Base-by-base conservation (phyloP, 805 yeast genomes). In the Candida sithepensis region DNA sequence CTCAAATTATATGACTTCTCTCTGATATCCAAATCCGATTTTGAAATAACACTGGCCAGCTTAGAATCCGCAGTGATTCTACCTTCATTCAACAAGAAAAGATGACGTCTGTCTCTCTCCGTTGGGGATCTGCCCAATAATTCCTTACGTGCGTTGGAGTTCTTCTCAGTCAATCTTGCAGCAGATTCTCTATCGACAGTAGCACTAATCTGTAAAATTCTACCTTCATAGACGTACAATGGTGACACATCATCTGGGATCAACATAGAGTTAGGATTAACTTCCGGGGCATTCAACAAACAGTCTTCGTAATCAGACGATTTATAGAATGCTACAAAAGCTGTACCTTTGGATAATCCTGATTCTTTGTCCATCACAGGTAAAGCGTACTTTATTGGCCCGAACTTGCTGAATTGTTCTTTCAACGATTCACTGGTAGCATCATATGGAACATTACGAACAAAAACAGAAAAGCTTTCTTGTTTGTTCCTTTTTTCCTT, bases 371-470 rank as follows among this genome's bases (percentile, higher is more conserved):
- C 99, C 52, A 85, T 74, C 13, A 94, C 99, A 0, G 98, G 97
- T 40, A 94, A 74, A 1, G 99, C 99, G 64, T 90, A 94, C 57
- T 85, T 84, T 20, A 94, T 89, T 6, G 86, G 78, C 12, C 99
- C 99, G 64, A 94, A 90, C 56, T 81, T 77, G 48, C 69, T 67
- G 60, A 94, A 94, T 64, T 92, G 98, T 44, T 82, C 88, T 42
- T 72, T 75, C 36, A 94, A 73, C 1, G 84, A 67, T 46, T 91
- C 97, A 42, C 77, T 78, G 32, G 95, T 89, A 4, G 97, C 95
- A 66, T 89, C 97, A 61, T 92, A 94, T 1, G 99, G 98, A 32
- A 94, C 81, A 61, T 94, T 94, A 62, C 99, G 81, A 10, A 94
- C 88, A 63, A 94, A 94, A 21, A 94, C 67, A 4, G 96, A 84